phyloP scores from a whole-genome alignment of 768 basidiomycete species.

The Mycena haematopus region DNA sequence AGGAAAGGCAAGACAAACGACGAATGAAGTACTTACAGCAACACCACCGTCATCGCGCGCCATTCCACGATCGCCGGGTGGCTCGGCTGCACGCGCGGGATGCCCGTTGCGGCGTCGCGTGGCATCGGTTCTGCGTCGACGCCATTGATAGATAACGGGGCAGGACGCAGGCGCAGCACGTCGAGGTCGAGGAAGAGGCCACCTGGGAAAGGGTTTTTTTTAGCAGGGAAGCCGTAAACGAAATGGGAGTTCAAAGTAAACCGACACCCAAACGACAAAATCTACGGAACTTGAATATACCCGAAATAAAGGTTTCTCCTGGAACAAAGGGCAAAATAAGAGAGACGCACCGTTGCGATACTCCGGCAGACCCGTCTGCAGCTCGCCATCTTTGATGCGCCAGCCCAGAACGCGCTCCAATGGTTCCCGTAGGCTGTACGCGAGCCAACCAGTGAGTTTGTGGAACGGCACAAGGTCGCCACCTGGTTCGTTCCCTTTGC shows the following conservation, averaged over 20 bases:
- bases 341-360: slow-evolving; percentile 81
- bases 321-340: neutral
- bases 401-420: slow-evolving; percentile 80
- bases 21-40: slow-evolving; percentile 63
- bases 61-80: slow-evolving; percentile 96
- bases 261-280: neutral
- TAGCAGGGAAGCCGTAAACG: too few species aligned
- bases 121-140: slow-evolving; percentile 24
- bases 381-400: slow-evolving; percentile 63
- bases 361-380: slow-evolving; percentile 86
- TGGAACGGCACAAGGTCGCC: slow-evolving; percentile 91
- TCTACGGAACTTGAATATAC: neutral
- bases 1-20: neutral
- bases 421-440: slow-evolving; percentile 87
- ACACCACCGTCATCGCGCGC: slow-evolving; percentile 94
- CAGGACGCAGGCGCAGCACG: slow-evolving; percentile 69
- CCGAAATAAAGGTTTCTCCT: too few species aligned
- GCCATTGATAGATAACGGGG: slow-evolving; percentile 60
- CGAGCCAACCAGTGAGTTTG: slow-evolving; percentile 94
- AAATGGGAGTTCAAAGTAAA: too few species aligned
- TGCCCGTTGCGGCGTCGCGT: slow-evolving; percentile 37
- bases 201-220: slow-evolving; percentile 48
- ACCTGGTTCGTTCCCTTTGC: slow-evolving; percentile 37
- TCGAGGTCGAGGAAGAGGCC: slow-evolving; percentile 88
- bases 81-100: slow-evolving; percentile 72